Base-by-base conservation (phyloP, 1,284 basidiomycete species). In the Pascua sp. region DNA sequence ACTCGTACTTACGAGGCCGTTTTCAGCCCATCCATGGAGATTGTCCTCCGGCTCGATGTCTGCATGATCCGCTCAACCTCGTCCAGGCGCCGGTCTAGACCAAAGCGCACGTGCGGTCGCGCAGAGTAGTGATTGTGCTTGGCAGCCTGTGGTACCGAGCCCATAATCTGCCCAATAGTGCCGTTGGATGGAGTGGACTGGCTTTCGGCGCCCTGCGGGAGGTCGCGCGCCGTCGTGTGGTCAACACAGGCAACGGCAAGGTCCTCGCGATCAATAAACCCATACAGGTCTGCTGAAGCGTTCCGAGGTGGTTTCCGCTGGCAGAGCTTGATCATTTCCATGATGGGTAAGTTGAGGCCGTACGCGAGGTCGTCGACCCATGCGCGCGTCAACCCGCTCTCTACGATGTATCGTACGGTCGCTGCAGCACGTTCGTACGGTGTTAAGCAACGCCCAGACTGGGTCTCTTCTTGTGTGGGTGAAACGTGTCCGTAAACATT, bases 11-110 rank as follows among this genome's bases (percentile, higher is more conserved):
- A 90, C 88, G 15, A 87, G 74, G 56, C 90, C 88, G 47, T 86
- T 32, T 32, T 85, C 32, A 86, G 82, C 51, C 91, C 87, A 37
- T 84, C 68, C 48, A 85, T 81, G 59, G 84, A 84, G 46, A 93
- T 82, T 2, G 84, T 83, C 0, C 88, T 81, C 24, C 87, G 73
- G 1, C 77, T 79, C 1, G 88, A 88, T 0, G 90, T 92, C 64
- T 88, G 89, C 40, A 96, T 76, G 83, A 96, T 89, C 1, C 90
- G 82, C 16, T 88, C 86, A 10, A 92, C 90, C 71, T 96, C 92
- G 51, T 91, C 88, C 18, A 95, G 69, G 24, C 92, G 82, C 41
- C 87, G 82, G 76, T 96, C 92, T 63, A 90, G 85, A 5, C 89
- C 88, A 62, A 94, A 94, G 8, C 91, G 84, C 53, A 92, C 87